Conservation (phyloP, 2,329 filamentous ascomycete genomes). For the Triangularia verruculosa region DNA sequence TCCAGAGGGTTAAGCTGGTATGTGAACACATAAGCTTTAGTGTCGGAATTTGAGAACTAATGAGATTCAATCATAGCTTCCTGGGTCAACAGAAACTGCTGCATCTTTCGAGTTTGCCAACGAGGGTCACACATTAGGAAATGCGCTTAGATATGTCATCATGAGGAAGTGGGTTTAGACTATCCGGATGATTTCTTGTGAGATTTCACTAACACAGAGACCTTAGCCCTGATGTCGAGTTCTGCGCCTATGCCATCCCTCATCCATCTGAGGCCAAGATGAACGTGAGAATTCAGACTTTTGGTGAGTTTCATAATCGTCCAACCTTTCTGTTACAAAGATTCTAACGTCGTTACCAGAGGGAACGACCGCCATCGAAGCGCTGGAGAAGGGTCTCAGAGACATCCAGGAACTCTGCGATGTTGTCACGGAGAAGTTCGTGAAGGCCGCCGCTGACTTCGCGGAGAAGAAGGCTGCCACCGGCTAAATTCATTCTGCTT, state of each 20-base stretch:
- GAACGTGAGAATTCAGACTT: slow-evolving; percentile 97
- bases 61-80: slow-evolving; percentile 55
- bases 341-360: slow-evolving; percentile 47
- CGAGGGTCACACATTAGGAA: slow-evolving; percentile 94
- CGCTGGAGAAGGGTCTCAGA: slow-evolving; percentile 82
- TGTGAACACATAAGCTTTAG: slow-evolving; percentile 6
- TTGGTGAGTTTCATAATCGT: slow-evolving; percentile 58
- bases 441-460: slow-evolving; percentile 62
- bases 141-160: slow-evolving; percentile 89
- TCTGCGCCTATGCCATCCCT: slow-evolving; percentile 96
- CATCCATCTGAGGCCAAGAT: slow-evolving; percentile 95
- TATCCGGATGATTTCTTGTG: background rate
- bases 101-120: slow-evolving; percentile 93
- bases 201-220: background rate
- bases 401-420: slow-evolving; percentile 92
- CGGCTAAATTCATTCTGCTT: slow-evolving; percentile 6
- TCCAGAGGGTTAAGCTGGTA: slow-evolving; percentile 63
- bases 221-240: slow-evolving; percentile 87
- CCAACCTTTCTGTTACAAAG: background rate
- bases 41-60: slow-evolving; percentile 13
- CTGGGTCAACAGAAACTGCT: slow-evolving; percentile 79
- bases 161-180: slow-evolving; percentile 83
- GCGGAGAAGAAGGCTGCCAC: slow-evolving; percentile 17
- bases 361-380: slow-evolving; percentile 75
- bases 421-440: slow-evolving; percentile 89